Conservation (phyloP, 441 rosid genomes). For the Viola pubescens region DNA sequence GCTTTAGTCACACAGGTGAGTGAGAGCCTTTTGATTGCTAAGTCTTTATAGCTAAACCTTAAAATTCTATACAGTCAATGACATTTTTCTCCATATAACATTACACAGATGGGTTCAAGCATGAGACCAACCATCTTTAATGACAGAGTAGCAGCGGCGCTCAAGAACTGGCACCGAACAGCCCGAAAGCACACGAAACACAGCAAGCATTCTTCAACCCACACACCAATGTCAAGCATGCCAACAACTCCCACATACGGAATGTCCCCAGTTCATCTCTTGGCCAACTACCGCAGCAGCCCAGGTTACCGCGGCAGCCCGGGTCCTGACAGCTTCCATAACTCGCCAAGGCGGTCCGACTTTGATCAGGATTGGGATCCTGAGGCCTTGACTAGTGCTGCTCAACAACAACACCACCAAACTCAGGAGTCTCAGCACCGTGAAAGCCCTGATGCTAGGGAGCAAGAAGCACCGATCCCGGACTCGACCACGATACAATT, state of each 20-base stretch:
- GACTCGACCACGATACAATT: conserved; percentile 23
- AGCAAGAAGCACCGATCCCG: conserved; percentile 10
- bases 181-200: conserved; percentile 72
- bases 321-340: conserved; percentile 34
- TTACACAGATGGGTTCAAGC: conserved; percentile 72
- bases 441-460: conserved; percentile 16
- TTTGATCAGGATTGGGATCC: conserved; percentile 42
- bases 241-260: conserved; percentile 62
- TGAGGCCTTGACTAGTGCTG: conserved; percentile 28
- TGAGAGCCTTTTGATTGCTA: not conserved
- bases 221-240: conserved; percentile 67
- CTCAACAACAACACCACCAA: conserved; percentile 26
- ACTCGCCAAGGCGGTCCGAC: conserved; percentile 39
- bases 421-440: conserved; percentile 12
- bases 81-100: conserved; percentile 2
- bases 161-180: conserved; percentile 71
- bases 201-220: conserved; percentile 39
- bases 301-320: conserved; percentile 41
- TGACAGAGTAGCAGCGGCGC: conserved; percentile 68
- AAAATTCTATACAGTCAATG: not conserved
- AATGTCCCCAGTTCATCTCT: conserved; percentile 77
- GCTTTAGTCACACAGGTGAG: conserved; percentile 89
- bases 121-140: conserved; percentile 94
- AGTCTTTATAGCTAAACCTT: not conserved
- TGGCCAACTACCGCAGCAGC: conserved; percentile 39